Evolutionary conservation across 345 rosid species (phyloP), one percentile per base, ranked within the genome.

Genomic region (Euphorbia tirucalli): DNA sequence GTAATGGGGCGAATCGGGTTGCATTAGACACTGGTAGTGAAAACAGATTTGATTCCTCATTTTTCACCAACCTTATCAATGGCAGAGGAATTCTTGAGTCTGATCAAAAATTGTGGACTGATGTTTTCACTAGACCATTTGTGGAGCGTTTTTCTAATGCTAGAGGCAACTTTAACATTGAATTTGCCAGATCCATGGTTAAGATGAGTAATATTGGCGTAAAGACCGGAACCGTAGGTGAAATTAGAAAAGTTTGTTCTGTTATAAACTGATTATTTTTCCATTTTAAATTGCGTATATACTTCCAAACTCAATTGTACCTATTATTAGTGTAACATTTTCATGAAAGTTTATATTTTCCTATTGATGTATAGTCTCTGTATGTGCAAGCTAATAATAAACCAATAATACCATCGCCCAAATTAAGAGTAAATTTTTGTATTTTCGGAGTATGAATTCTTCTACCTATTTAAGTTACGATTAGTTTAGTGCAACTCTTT

Each of bases 21-120:
- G 79, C 74, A 0, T 65, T 88, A 11, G 92, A 90, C 80, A 78
- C 83, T 0, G 85, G 79, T 32, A 85, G 89, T 74, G 70, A 50
- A 2, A 57, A 65, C 73, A 74, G 41, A 3, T 90, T 90, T 62
- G 95, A 90, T n/a, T 49, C 79, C 0, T 78, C 89, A 3, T 89
- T 64, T 82, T 85, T 80, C 57, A 58, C 71, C 3, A 90, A 86
- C 77, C 58, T 90, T 63, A 81, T 80, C 58, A 73, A 14, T 11
- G 87, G 87, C 3, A 72, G 79, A 7, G 89, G 88, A 15, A 61
- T 89, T 8, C 83, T 87, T 0, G 87, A 85, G 73, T 86, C 92
- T 8, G 92, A 89, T 59, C 86, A 85, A 67, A 63, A 62, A 69
- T 61, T 87, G 37, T 86, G 89, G 90, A 77, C 77, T 0, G 82